A percentile compares a stretch with the other conserved stretches of the same genome.
Evolutionary conservation across 768 basidiomycete species (phyloP).

Genomic region (Pseudohyphozyma bogoriensis): DNA sequence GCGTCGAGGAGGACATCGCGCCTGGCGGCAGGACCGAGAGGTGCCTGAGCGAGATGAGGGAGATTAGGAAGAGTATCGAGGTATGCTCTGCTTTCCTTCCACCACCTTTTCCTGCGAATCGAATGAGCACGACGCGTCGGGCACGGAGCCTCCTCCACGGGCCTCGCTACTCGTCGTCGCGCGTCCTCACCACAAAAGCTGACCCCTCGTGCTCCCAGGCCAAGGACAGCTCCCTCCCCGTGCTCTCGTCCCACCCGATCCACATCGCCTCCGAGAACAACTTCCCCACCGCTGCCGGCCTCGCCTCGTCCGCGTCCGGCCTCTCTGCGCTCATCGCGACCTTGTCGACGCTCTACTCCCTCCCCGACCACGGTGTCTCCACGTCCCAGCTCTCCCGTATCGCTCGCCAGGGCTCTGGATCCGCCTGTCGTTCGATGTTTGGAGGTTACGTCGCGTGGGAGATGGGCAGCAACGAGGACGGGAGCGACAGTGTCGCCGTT

Average conservation of each 20-base stretch:
- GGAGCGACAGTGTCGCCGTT: conserved; percentile 76
- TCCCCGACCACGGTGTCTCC: conserved; percentile 44
- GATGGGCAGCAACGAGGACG: conserved; percentile 55
- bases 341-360: conserved; percentile 71
- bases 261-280: conserved; percentile 95
- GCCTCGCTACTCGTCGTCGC: not conserved
- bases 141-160: no score
- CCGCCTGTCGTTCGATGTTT: conserved; percentile 92
- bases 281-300: conserved; percentile 96
- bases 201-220: not conserved
- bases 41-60: conserved; percentile 79
- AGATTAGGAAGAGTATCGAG: conserved; percentile 64
- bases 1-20: conserved; percentile 80
- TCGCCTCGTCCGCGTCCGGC: conserved; percentile 93
- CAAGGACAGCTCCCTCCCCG: conserved; percentile 14
- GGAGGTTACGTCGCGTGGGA: conserved; percentile 98
- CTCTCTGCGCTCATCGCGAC: conserved; percentile 91
- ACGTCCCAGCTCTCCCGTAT: conserved; percentile 80
- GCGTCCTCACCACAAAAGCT: not conserved
- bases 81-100: conserved; percentile 31
- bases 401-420: conserved; percentile 93
- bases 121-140: not conserved
- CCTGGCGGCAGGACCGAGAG: conserved; percentile 63
- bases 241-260: conserved; percentile 63
- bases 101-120: not conserved